Base-by-base conservation (phyloP, 1,139 yeast species). In the Wickerhamiella pararugosa region DNA sequence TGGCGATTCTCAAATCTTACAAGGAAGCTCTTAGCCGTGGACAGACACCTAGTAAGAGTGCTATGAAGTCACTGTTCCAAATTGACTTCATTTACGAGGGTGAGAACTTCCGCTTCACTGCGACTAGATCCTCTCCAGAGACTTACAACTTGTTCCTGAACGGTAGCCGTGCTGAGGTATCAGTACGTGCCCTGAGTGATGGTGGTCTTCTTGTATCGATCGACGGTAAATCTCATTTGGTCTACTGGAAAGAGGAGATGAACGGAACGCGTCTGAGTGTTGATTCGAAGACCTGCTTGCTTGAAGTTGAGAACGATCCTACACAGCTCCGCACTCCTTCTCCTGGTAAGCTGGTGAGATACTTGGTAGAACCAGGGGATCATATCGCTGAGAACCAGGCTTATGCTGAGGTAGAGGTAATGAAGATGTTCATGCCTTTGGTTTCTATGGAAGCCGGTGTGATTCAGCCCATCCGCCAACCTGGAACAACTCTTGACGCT, bases 301-400 rank as follows among this genome's bases (percentile, higher is more conserved):
- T 90, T 51, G 98, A 90, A 64, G 80, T 73, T 47, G 99, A 90
- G 67, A 87, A 84, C 57, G 99, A 90, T 57, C 99, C 99, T 52
- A 90, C 99, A 39, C 98, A 92, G 67, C 71, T 92, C 58, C 79
- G 97, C 67, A 84, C 98, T 38, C 98, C 98, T 37, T 87, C 97
- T 36, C 99, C 98, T 43, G 99, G 99, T 70, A 90, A 92, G 65
- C 73, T 90, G 54, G 94, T 87, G 47, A 84, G 84, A 61, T 92
- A 76, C 63, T 70, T 90, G 55, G 94, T 90, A 48, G 97, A 90
- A 59, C 81, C 81, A 55, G 98, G 98, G 52, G 98, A 90, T 51
- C 97, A 87, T 56, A 75, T 90, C 53, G 66, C 66, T 48, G 78
- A 93, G 47, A 98, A 98, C 47, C 94, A 90, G 65, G 77, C 96